phyloP scores from a whole-genome alignment of 2,329 filamentous ascomycete species.

The Neonectria sp. region DNA sequence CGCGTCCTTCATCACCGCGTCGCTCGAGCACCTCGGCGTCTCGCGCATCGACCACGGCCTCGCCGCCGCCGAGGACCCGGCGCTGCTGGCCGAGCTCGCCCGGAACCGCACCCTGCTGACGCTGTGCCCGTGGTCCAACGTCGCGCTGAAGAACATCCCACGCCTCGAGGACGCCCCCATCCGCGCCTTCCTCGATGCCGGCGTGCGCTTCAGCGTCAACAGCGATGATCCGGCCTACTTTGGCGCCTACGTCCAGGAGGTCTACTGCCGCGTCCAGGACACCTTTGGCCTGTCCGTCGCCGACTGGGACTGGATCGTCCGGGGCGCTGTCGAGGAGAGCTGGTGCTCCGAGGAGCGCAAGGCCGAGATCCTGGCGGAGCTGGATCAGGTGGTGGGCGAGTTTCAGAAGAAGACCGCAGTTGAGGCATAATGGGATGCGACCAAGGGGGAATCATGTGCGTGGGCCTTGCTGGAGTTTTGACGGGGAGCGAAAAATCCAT shows the following conservation, averaged over 20 bases:
- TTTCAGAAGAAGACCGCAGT: slow-evolving; percentile 29
- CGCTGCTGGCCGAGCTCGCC: slow-evolving; percentile 72
- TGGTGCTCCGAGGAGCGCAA: slow-evolving; percentile 79
- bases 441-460: background rate
- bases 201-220: slow-evolving; percentile 80
- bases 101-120: slow-evolving; percentile 73
- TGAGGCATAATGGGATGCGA: slow-evolving; percentile 11
- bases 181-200: slow-evolving; percentile 72
- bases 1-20: slow-evolving; percentile 73
- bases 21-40: slow-evolving; percentile 73
- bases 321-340: slow-evolving; percentile 75
- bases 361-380: slow-evolving; percentile 65
- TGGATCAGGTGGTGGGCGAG: slow-evolving; percentile 48
- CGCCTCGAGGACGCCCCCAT: slow-evolving; percentile 65
- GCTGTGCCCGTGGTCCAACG: slow-evolving; percentile 82
- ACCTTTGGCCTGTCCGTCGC: slow-evolving; percentile 72
- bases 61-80: slow-evolving; percentile 72
- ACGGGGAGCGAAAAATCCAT: background rate
- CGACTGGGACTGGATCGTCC: slow-evolving; percentile 79
- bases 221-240: slow-evolving; percentile 85
- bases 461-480: background rate
- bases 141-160: slow-evolving; percentile 55
- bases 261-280: slow-evolving; percentile 81
- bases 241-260: slow-evolving; percentile 81
- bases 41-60: slow-evolving; percentile 84